Evolutionary conservation across 306 rosid genomes (phyloP), one percentile per base, ranked within the genome.

Genomic region (Sindora glabra): DNA sequence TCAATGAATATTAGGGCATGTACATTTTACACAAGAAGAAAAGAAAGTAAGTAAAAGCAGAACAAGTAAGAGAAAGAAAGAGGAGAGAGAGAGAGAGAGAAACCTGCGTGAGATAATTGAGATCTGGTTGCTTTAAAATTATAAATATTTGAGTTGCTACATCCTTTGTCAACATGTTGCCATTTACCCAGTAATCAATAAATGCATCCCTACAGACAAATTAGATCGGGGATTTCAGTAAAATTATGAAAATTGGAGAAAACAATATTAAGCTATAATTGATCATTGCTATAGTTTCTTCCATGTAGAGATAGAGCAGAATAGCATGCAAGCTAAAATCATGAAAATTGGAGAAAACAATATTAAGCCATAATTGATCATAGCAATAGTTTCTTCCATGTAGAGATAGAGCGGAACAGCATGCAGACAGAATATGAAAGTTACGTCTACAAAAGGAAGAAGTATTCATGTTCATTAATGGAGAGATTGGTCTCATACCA

Each of bases 71-170:
- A 36, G 34, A 64, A 76, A 65, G 32, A 62, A 68, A 66, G n/a
- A n/a, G n/a, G n/a, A n/a, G n/a, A n/a, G n/a, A n/a, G n/a, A n/a
- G n/a, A n/a, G n/a, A n/a, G n/a, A n/a, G n/a, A n/a, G n/a, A 70
- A 38, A 94, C 99, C 95, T 94, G 95, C 42, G 87, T 80, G 44
- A 94, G 89, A 72, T 80, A 79, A 19, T 80, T 84, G 77, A 80
- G 83, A 69, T 89, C 90, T 4, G 91, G 91, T 72, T 89, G 94
- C 80, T 94, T 89, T 60, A 94, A 77, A 78, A 94, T 89, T 27
- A 56, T 67, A 78, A 33, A 94, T 48, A 94, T 82, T 69, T 94
- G 99, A 53, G 97, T 80, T 50, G 91, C 91, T 19, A 82, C 64
- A 72, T 94, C 97, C 87, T 77, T 74, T 0, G 91, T 89, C 87